These are phyloP conservation scores for Verruconis gallopava DNA, from an alignment of 2,329 filamentous ascomycete genomes.

Conservation along the genomic window DNA sequence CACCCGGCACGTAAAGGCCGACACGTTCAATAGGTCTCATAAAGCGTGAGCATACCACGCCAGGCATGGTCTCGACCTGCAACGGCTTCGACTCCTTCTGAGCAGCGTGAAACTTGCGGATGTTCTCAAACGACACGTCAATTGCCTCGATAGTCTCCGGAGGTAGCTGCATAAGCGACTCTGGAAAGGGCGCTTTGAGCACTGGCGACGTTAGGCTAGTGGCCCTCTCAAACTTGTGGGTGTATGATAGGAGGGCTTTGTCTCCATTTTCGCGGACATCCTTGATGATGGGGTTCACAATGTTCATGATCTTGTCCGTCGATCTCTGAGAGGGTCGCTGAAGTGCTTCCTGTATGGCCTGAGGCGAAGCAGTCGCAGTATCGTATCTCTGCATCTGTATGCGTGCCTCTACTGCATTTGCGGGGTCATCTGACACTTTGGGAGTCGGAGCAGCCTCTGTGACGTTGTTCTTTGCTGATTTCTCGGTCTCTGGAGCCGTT, in stretches of 20 bases:
- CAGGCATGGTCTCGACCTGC: constrained; percentile 92
- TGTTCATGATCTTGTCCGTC: constrained; percentile 82
- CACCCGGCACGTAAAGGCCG: constrained; percentile 91
- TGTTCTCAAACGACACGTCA: constrained; percentile 87
- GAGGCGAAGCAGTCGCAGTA: constrained; percentile 47
- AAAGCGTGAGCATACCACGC: constrained; percentile 88
- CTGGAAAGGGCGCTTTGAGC: constrained; percentile 75
- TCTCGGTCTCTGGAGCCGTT: constrained; percentile 16
- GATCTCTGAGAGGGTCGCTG: constrained; percentile 88
- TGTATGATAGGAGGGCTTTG: constrained; percentile 79
- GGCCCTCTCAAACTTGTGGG: constrained; percentile 95
- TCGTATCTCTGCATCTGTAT: constrained; percentile 78
- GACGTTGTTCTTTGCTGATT: constrained; percentile 25
- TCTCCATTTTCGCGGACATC: constrained; percentile 76
- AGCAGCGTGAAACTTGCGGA: constrained; percentile 82
- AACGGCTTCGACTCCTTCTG: constrained; percentile 76
- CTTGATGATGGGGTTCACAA: constrained; percentile 83
- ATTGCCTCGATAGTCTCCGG: constrained; percentile 84
- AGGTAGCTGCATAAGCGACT: constrained; percentile 71
- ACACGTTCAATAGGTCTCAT: constrained; percentile 85
- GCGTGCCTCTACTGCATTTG: constrained; percentile 38
- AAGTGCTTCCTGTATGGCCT: constrained; percentile 59
- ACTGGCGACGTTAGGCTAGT: constrained; percentile 83
- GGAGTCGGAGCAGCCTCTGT: constrained; percentile 41
- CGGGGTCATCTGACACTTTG: constrained; percentile 35